Conservation (phyloP, 1,139 yeast species). For the Ogataea hybrid region DNA sequence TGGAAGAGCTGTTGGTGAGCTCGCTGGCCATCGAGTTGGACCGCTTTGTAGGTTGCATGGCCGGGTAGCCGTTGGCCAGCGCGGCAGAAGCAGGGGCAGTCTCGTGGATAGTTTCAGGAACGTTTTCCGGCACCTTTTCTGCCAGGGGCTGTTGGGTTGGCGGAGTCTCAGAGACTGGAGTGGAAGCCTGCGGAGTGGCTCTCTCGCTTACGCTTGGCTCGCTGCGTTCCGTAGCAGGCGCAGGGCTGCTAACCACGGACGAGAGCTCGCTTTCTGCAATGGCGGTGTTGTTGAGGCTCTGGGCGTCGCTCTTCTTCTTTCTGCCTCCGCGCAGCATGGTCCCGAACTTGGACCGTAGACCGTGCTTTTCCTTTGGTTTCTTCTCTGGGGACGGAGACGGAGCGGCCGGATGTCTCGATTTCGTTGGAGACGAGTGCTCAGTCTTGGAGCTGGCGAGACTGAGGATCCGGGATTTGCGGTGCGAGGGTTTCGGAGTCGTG, state of each 20-base stretch:
- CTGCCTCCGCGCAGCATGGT: slow-evolving; percentile 67
- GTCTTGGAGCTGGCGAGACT: slow-evolving; percentile 14
- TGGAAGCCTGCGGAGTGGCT: background rate
- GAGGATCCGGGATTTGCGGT: slow-evolving; percentile 17
- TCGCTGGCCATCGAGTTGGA: slow-evolving; percentile 24
- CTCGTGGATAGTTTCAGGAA: background rate
- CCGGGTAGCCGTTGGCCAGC: slow-evolving; percentile 21
- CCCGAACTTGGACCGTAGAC: slow-evolving; percentile 75
- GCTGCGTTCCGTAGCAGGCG: background rate
- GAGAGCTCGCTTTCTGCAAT: slow-evolving; percentile 35
- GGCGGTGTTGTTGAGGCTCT: slow-evolving; percentile 17
- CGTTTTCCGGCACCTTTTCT: background rate
- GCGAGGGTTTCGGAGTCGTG: slow-evolving; percentile 11
- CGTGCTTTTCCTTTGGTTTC: slow-evolving; percentile 33
- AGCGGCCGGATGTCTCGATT: slow-evolving; percentile 19
- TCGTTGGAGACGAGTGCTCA: slow-evolving; percentile 11
- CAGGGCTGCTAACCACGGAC: slow-evolving; percentile 23
- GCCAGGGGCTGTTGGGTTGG: background rate
- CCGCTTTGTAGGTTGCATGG: slow-evolving; percentile 29
- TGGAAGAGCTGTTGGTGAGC: slow-evolving; percentile 12
- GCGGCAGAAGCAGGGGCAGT: slow-evolving; percentile 8
- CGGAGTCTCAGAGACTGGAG: too few species aligned
- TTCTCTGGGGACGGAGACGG: slow-evolving; percentile 19
- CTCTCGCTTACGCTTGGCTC: slow-evolving; percentile 1
- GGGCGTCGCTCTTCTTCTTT: slow-evolving; percentile 37